Evolutionary conservation across 2,329 filamentous ascomycete genomes (phyloP), one percentile per base, ranked within the genome.

Genomic region (Botrytis tulipae): DNA sequence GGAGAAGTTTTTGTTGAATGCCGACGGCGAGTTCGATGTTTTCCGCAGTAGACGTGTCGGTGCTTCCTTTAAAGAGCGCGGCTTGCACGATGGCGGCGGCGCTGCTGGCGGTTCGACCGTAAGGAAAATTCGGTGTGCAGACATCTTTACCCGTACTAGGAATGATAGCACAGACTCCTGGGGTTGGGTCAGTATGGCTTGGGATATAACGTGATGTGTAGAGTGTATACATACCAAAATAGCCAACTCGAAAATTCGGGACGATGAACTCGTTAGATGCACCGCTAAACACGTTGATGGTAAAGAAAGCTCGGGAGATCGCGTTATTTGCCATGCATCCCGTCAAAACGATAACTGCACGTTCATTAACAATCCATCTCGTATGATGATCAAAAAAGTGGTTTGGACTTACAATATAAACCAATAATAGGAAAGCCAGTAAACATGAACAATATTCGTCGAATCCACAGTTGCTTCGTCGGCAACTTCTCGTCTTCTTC

Each of bases 161-260:
- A 1, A 42, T 70, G 29, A 70, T 59, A 37, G 67, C 67, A 12
- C 51, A 70, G 25, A 70, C 57, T n/a, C 42, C 42, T 66, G 7
- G 7, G 22, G 14, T 66, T n/a, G 22, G 18, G 10, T 66, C 10
- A 66, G 42, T 48, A 16, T 14, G 12, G 20, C 6, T 1, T 48
- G 20, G 29, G 12, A 42, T 4, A 16, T n/a, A n/a, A 54, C 12
- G 25, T 51, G 35, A 14, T 16, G 2, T 29, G 25, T 25, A 29
- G 12, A 40, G 14, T 29, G 16, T 22, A 1, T 54, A 54, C 66
- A 25, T 69, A 62, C 69, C 69, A 46, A 71, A 71, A 22, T 71
- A 71, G 5, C 57, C 57, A 46, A 63, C 69, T 14, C 57, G 69
- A 14, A 71, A 61, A 63, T 71, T 42, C n/a, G 69, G 69, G 20